Conservation (phyloP, 176 grass and related monocot genomes). For the Eleusine indica region DNA sequence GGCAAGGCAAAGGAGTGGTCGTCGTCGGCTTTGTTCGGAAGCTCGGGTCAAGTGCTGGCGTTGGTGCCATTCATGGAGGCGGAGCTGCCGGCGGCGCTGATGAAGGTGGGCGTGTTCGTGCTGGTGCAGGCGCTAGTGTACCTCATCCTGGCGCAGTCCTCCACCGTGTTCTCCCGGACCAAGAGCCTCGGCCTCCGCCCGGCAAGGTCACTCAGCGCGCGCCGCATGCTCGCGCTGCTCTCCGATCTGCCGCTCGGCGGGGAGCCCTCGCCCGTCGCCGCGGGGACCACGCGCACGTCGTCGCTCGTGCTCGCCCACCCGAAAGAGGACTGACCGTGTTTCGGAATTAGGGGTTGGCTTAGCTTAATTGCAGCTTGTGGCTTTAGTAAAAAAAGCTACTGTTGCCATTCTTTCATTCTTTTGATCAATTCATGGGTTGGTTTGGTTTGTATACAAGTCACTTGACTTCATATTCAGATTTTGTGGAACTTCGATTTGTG, state of each 20-base stretch:
- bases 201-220: constrained; percentile 34
- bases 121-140: constrained; percentile 78
- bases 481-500: background rate
- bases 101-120: constrained; percentile 64
- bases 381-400: background rate
- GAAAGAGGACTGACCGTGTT: constrained; percentile 16
- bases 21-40: background rate
- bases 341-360: background rate
- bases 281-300: background rate
- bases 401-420: constrained; percentile 25
- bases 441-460: background rate
- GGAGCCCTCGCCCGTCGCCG: constrained; percentile 52
- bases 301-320: background rate
- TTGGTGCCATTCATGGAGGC: background rate
- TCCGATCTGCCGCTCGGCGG: constrained; percentile 49
- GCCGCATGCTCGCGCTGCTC: constrained; percentile 58
- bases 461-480: background rate
- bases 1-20: background rate
- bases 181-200: constrained; percentile 40
- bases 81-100: constrained; percentile 42
- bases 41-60: background rate
- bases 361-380: background rate
- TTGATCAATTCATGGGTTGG: background rate
- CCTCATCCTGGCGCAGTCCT: constrained; percentile 73
- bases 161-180: constrained; percentile 57